Evolutionary conservation across 2,329 filamentous ascomycete genomes (phyloP).

Genomic region (Penicillium sp.): DNA sequence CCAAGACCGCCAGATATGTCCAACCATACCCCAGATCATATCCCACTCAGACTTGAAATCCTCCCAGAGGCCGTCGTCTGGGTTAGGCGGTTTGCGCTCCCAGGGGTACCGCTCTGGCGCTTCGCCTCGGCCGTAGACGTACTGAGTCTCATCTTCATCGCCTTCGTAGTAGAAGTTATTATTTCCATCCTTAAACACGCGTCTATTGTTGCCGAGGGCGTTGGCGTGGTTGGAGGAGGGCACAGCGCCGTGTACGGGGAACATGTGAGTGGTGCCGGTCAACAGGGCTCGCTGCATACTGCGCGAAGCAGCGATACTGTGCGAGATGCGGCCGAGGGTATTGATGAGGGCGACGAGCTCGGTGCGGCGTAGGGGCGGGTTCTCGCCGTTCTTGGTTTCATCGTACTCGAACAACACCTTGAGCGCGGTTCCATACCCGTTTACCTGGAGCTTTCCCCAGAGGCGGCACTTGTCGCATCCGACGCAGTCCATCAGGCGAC

Average conservation of each 20-base stretch:
- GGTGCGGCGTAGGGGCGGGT: slow-evolving; percentile 75
- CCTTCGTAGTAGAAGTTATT: slow-evolving; percentile 39
- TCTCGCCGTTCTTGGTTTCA: slow-evolving; percentile 59
- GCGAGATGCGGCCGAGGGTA: slow-evolving; percentile 82
- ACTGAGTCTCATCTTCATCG: slow-evolving; percentile 41
- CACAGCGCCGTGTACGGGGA: slow-evolving; percentile 30
- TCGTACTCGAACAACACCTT: slow-evolving; percentile 97
- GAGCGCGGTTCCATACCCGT: slow-evolving; percentile 88
- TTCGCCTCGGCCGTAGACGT: slow-evolving; percentile 39
- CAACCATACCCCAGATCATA: slow-evolving; percentile 61
- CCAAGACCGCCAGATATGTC: slow-evolving; percentile 71
- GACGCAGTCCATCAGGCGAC: slow-evolving; percentile 95
- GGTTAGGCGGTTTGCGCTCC: slow-evolving; percentile 28
- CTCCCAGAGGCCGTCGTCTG: slow-evolving; percentile 53
- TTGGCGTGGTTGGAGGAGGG: slow-evolving; percentile 23
- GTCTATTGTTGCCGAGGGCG: slow-evolving; percentile 10
- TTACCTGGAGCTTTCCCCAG: slow-evolving; percentile 96
- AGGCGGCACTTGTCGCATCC: slow-evolving; percentile 98
- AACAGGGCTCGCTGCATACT: slow-evolving; percentile 61
- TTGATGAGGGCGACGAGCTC: slow-evolving; percentile 95
- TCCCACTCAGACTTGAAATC: slow-evolving; percentile 62
- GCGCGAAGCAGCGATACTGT: slow-evolving; percentile 71
- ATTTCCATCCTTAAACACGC: slow-evolving; percentile 34
- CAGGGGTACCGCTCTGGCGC: slow-evolving; percentile 33
- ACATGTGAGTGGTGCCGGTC: slow-evolving; percentile 33